These are phyloP conservation scores for Aspergillus sp. DNA, from an alignment of 2,329 filamentous ascomycete genomes.

Conservation along the genomic window DNA sequence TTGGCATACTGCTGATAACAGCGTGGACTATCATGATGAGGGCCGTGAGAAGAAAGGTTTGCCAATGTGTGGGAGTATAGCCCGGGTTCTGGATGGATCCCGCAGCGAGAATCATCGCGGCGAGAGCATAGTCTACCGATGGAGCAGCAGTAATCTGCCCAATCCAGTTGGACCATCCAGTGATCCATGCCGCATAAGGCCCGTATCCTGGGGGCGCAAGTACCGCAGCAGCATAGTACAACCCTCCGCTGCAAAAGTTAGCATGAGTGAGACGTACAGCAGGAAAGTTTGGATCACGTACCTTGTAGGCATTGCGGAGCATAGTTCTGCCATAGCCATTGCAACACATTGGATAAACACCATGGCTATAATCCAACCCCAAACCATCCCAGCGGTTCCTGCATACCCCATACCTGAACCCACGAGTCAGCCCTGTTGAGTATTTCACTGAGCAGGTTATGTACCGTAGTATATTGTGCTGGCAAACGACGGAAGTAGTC, in stretches of 20 bases:
- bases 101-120: conserved; percentile 70
- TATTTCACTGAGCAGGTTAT: conserved; percentile 12
- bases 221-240: conserved; percentile 73
- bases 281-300: conserved; percentile 18
- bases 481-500: conserved; percentile 69
- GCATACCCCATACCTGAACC: conserved; percentile 51
- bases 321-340: conserved; percentile 69
- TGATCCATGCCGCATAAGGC: conserved; percentile 67
- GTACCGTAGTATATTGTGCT: conserved; percentile 71
- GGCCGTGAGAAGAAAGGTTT: conserved; percentile 67
- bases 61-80: conserved; percentile 66
- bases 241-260: conserved; percentile 52
- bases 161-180: conserved; percentile 70
- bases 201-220: conserved; percentile 66
- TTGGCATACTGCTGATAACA: conserved; percentile 68
- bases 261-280: background rate
- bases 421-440: conserved; percentile 7
- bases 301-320: conserved; percentile 70
- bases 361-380: conserved; percentile 75
- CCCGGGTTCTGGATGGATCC: conserved; percentile 65
- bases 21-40: conserved; percentile 68
- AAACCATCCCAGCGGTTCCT: conserved; percentile 65
- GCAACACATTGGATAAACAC: conserved; percentile 70
- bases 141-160: conserved; percentile 66
- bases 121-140: conserved; percentile 65